Percentiles rank a stretch among this genome's conserved stretches.
phyloP scores from a whole-genome alignment of 1,284 basidiomycete species.

The Taiwanofungus camphoratus region DNA sequence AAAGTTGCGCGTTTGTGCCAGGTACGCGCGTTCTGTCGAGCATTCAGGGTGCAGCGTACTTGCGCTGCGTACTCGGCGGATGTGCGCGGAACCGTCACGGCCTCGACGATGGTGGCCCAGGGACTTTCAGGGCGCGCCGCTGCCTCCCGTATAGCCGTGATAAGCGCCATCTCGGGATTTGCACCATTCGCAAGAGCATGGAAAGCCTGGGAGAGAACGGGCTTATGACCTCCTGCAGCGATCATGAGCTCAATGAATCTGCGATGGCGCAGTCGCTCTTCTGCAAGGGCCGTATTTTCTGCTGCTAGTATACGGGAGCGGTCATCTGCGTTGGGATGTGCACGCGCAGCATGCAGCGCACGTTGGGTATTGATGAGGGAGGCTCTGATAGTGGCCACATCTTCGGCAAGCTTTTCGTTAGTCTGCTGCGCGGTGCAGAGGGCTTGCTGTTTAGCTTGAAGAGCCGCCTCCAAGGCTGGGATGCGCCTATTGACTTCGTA shows the following conservation, averaged over 20 bases:
- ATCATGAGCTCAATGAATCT: slow-evolving; percentile 28
- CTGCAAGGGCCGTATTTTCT: slow-evolving; percentile 16
- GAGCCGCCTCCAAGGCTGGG: slow-evolving; percentile 17
- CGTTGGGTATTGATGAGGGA: slow-evolving; percentile 27
- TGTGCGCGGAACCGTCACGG: slow-evolving; percentile 36
- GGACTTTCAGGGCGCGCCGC: slow-evolving; percentile 32
- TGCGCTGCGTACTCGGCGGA: slow-evolving; percentile 44
- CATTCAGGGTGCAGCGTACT: slow-evolving; percentile 39
- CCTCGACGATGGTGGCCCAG: slow-evolving; percentile 41
- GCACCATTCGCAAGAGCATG: slow-evolving; percentile 19
- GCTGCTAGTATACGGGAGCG: slow-evolving; percentile 14
- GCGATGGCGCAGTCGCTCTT: slow-evolving; percentile 24
- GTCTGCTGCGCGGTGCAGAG: slow-evolving; percentile 11
- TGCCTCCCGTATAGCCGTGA: slow-evolving; percentile 41
- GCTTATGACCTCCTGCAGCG: slow-evolving; percentile 26
- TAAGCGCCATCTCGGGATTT: slow-evolving; percentile 39
- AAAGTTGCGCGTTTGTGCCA: slow-evolving; percentile 38
- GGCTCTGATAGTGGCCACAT: slow-evolving; percentile 15
- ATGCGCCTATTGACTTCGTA: slow-evolving; percentile 7
- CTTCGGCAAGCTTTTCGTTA: slow-evolving; percentile 8
- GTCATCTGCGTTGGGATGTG: background rate
- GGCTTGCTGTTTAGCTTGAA: slow-evolving; percentile 14
- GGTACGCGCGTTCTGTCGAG: slow-evolving; percentile 37
- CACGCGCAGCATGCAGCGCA: slow-evolving; percentile 23
- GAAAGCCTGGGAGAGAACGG: slow-evolving; percentile 19